These are phyloP conservation scores for Escallonia rubra DNA, from an alignment of 129 eudicot genomes.

Conservation along the genomic window DNA sequence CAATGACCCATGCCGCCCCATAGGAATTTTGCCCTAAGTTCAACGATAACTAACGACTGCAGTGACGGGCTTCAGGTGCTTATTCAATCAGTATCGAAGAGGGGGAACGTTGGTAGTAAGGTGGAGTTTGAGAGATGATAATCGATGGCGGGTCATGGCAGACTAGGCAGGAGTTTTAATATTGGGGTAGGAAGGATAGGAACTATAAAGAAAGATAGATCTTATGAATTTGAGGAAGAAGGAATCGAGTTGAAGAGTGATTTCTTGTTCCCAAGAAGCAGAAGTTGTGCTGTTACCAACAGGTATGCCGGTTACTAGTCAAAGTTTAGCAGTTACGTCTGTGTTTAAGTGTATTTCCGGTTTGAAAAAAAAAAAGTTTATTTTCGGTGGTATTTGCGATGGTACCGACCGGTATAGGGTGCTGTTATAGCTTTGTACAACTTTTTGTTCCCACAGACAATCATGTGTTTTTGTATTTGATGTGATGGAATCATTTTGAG, in stretches of 20 bases:
- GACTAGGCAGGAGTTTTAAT: conserved; percentile 30
- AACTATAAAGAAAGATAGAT: conserved; percentile 45
- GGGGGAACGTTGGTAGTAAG: conserved; percentile 8
- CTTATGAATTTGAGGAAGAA: conserved; percentile 48
- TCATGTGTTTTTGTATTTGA: no score
- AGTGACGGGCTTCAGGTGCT: background rate
- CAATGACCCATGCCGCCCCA: no score
- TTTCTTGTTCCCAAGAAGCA: conserved; percentile 24
- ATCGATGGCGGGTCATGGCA: background rate
- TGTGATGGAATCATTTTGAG: no score
- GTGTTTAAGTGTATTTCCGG: no score
- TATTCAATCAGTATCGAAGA: conserved; percentile 26
- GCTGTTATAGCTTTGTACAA: no score
- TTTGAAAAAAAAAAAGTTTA: no score
- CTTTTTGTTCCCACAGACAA: no score
- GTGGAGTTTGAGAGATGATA: conserved; percentile 17
- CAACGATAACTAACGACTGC: no score
- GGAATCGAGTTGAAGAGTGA: conserved; percentile 23
- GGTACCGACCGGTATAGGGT: no score
- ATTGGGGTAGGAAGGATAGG: conserved; percentile 54
- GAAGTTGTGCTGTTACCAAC: conserved; percentile 26
- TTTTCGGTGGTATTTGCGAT: no score
- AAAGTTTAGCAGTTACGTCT: no score
- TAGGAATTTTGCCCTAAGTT: background rate
- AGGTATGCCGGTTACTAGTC: no score